phyloP scores from a whole-genome alignment of 169 alveolate species.

The Ichthyophthirius multifiliis region DNA sequence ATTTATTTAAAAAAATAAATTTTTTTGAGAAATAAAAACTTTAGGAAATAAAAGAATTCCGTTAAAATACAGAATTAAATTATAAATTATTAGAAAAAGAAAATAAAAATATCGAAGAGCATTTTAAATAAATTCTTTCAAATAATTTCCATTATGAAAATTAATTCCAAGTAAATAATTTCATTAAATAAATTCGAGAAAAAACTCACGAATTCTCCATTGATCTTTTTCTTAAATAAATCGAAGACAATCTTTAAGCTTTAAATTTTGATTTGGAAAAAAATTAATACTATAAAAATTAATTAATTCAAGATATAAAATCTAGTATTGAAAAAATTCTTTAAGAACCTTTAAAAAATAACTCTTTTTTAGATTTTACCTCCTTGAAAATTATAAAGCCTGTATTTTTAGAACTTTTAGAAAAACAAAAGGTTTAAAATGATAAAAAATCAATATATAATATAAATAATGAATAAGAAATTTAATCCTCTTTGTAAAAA shows the following conservation, averaged over 20 bases:
- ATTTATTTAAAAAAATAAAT: neutral
- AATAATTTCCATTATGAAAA: neutral
- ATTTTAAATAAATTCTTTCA: neutral
- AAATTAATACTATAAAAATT: neutral
- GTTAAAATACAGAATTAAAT: neutral
- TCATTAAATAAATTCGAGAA: neutral
- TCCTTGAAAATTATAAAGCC: neutral
- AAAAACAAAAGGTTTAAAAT: neutral
- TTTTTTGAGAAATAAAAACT: neutral
- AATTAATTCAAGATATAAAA: neutral
- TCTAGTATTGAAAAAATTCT: neutral
- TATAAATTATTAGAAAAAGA: neutral
- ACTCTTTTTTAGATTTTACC: neutral
- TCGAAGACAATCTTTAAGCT: neutral
- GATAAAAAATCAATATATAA: neutral
- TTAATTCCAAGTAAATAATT: neutral
- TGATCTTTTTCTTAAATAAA: neutral
- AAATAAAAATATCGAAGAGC: neutral
- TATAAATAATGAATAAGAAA: neutral
- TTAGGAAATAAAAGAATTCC: neutral
- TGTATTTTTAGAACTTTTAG: neutral
- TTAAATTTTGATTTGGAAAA: neutral
- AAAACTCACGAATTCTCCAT: neutral
- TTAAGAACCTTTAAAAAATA: neutral
- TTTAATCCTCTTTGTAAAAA: neutral